Percentiles rank a stretch among this genome's conserved stretches.
These are phyloP conservation scores for Triadica sebifera DNA, from an alignment of 345 rosid species.

Conservation along the genomic window DNA sequence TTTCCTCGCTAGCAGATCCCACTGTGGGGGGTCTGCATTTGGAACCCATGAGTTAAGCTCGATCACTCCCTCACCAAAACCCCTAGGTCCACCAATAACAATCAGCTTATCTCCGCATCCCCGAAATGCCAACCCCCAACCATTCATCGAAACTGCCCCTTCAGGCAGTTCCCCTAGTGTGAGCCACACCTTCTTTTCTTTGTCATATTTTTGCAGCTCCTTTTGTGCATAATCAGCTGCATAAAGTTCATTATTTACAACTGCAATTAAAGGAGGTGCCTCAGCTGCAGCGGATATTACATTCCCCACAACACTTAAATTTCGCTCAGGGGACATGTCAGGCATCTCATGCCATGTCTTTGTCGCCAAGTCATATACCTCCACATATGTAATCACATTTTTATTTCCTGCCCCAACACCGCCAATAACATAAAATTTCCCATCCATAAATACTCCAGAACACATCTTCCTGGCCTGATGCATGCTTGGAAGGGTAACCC, in stretches of 20 bases:
- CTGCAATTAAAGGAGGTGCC: conserved; percentile 84
- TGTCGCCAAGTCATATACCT: conserved; percentile 55
- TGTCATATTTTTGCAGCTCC: conserved; percentile 62
- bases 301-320: conserved; percentile 14
- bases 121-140: conserved; percentile 88
- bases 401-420: conserved; percentile 49
- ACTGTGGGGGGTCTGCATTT: conserved; percentile 19
- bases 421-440: conserved; percentile 74
- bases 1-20: conserved; percentile 28
- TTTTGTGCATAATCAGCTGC: conserved; percentile 56
- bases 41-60: conserved; percentile 72
- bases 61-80: conserved; percentile 44
- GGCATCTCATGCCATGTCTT: conserved; percentile 62
- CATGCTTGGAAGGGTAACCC: conserved; percentile 63
- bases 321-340: conserved; percentile 53
- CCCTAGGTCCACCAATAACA: conserved; percentile 62
- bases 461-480: conserved; percentile 67
- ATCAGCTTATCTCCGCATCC: conserved; percentile 67
- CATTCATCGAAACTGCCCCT: conserved; percentile 51
- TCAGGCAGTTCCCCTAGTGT: conserved; percentile 58
- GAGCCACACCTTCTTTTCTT: conserved; percentile 45
- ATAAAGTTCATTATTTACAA: conserved; percentile 67
- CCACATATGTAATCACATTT: conserved; percentile 43
- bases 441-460: conserved; percentile 77
- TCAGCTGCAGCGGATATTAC: conserved; percentile 35